phyloP scores from a whole-genome alignment of 2,329 filamentous ascomycete species.

The Exserohilum turcica region DNA sequence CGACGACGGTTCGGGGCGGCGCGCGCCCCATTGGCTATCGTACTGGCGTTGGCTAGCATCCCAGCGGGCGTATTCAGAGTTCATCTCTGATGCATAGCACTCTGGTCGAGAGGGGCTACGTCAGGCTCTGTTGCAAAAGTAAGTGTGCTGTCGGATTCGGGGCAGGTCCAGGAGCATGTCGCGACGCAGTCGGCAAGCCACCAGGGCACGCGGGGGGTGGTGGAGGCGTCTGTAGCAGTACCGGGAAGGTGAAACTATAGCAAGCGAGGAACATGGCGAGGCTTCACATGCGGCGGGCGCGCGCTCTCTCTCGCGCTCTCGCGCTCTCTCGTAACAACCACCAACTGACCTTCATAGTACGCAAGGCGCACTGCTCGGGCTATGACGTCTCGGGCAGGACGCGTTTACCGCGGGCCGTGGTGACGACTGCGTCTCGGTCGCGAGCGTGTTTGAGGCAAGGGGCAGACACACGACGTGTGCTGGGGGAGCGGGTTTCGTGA shows the following conservation, averaged over 20 bases:
- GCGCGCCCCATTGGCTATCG: conserved; percentile 35
- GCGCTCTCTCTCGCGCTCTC: too few relatives aligned
- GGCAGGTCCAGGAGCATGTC: conserved; percentile 7
- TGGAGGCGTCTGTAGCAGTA: conserved; percentile 7
- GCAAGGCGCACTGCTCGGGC: conserved; percentile 29
- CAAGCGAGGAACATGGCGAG: conserved; percentile 18
- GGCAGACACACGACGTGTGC: conserved; percentile 31
- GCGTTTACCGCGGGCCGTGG: conserved; percentile 26
- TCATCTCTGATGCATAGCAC: conserved; percentile 48
- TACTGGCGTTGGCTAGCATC: conserved; percentile 40
- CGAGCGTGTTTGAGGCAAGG: conserved; percentile 16
- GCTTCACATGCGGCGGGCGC: conserved; percentile 5
- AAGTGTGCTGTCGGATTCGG: conserved; percentile 21
- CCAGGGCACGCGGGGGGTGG: conserved; percentile 11
- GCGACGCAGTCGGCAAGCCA: conserved; percentile 12
- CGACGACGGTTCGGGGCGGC: conserved; percentile 30
- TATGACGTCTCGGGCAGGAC: conserved; percentile 16
- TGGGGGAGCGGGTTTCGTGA: conserved; percentile 35
- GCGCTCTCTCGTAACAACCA: conserved; percentile 33
- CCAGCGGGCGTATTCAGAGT: conserved; percentile 43
- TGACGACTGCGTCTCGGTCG: conserved; percentile 16
- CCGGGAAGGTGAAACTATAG: conserved; percentile 8
- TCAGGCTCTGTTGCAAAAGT: conserved; percentile 31
- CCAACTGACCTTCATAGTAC: conserved; percentile 47
- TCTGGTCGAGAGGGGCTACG: conserved; percentile 26